Evolutionary conservation across 176 grass and related monocot genomes (phyloP), one percentile per base, ranked within the genome.

Genomic region (Oryza australiensis): DNA sequence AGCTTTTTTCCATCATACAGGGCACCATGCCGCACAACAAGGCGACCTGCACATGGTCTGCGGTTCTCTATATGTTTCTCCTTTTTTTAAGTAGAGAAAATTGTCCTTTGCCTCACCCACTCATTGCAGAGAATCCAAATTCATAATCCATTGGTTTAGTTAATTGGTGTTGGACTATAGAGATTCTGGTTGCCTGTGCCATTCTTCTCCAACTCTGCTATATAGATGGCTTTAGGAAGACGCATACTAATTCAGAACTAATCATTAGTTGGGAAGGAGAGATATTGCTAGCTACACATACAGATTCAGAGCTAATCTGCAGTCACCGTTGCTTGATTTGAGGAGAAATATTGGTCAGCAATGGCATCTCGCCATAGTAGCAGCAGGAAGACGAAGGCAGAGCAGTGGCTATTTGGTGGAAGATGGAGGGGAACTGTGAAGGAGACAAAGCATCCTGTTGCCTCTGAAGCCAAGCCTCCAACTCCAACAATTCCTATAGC

Each of bases 41-140:
- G 87, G 77, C 77, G 71, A 51, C 24, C 55, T 26, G 77, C 87
- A 89, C 87, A 85, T 89, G 87, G 77, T 76, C 72, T 77, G 87
- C 18, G 14, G 12, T 30, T 70, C 71, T 85, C 57, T 70, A 57
- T 81, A 85, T 70, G 18, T 16, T 80, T 75, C 49, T 80, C 75
- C 46, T 35, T 84, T 60, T 64, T 49, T 18, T 40, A 70, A 71
- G 23, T 64, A 75, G 74, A 80, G 32, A 37, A 85, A 70, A 75
- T 22, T 89, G 87, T 76, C 77, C 46, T 72, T 85, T 85, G 77
- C 66, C 65, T 26, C 66, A 89, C 65, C 80, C 71, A 66, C 77
- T 89, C 64, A 66, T 81, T 81, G 42, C 64, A 81, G 82, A 77
- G 71, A 76, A 89, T 89, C 82, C 87, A 77, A 83, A 71, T 41